phyloP scores from a whole-genome alignment of 164 flowering plant genomes.

The Liriodendron chinense region DNA sequence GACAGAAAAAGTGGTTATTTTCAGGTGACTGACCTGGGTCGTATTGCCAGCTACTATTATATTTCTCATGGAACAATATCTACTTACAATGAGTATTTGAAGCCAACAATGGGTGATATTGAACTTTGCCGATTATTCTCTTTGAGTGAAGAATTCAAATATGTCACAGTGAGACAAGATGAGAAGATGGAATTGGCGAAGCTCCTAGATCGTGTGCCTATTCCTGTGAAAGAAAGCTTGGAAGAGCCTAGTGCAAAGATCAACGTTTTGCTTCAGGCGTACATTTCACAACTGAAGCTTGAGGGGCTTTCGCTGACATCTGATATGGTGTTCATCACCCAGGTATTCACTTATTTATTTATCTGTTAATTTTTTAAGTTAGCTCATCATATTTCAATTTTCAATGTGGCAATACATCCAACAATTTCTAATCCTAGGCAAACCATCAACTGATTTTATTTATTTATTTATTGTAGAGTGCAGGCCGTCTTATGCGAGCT shows the following conservation, averaged over 20 bases:
- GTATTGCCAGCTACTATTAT: constrained; percentile 94
- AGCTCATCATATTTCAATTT: constrained; percentile 1
- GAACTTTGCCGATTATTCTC: constrained; percentile 94
- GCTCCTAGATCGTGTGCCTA: constrained; percentile 92
- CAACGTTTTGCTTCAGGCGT: constrained; percentile 93
- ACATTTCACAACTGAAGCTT: constrained; percentile 91
- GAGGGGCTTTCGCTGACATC: constrained; percentile 96
- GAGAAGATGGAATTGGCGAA: constrained; percentile 97
- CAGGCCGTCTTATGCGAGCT: constrained; percentile 93
- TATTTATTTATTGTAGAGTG: constrained; percentile 54
- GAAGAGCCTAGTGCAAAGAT: constrained; percentile 99
- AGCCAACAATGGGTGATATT: constrained; percentile 97
- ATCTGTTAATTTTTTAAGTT: neutral
- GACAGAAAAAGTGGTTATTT: constrained; percentile 97
- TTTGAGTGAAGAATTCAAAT: constrained; percentile 96
- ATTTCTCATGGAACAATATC: constrained; percentile 92
- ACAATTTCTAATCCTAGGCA: neutral
- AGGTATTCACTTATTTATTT: constrained; percentile 54
- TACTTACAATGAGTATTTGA: constrained; percentile 91
- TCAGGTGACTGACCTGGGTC: constrained; percentile 97
- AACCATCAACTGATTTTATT: neutral
- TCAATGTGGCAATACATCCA: neutral
- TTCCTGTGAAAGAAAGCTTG: constrained; percentile 91
- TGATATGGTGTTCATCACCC: constrained; percentile 96
- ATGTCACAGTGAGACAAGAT: constrained; percentile 95